Evolutionary conservation across 2,329 filamentous ascomycete genomes (phyloP), one percentile per base, ranked within the genome.

Genomic region (Paecilomyces niveus): DNA sequence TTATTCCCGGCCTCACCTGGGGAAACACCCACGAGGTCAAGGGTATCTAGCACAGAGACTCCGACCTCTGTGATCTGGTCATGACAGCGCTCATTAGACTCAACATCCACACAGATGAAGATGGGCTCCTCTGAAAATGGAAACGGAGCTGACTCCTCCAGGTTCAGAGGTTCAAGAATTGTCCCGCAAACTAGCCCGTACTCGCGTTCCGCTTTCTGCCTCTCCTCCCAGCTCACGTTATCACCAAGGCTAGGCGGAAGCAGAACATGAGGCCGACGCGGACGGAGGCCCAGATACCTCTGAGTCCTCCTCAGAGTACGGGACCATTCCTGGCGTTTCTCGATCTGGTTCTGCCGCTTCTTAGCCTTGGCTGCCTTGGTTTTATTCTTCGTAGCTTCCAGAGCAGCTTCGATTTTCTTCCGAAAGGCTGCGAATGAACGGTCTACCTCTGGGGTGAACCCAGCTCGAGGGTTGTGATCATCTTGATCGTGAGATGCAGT

Each of bases 51-150:
- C 2, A 87, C 86, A 1, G 90, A 87, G 49, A 99, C 79, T 0
- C 94, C 94, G 45, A 99, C 81, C 72, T 99, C 94, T 0, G 92
- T 96, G 59, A 97, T 82, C 11, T 83, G 78, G 33, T 80, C 77
- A 11, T 85, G 83, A 52, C 83, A 78, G 22, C 76, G 74, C 71
- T 99, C 94, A 59, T 87, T 90, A 1, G 88, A 86, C 72, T 99
- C 94, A 32, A 94, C 78, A 66, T 99, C 94, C 52, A 97, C 79
- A 61, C 83, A 85, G 59, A 96, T 79, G 64, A 97, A 88, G 7
- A 95, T 80, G 0, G 85, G 80, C n/a, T 80, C 77, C 10, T 72
- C 67, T 29, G 86, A 82, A 55, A 81, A 80, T 0, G 71, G 59
- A 59, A 79, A 81, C 0, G 79, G 78, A 2, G 74, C 73, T 0